Evolutionary conservation across 176 grass and related monocot genomes (phyloP).

Genomic region (Phyllostachys edulis): DNA sequence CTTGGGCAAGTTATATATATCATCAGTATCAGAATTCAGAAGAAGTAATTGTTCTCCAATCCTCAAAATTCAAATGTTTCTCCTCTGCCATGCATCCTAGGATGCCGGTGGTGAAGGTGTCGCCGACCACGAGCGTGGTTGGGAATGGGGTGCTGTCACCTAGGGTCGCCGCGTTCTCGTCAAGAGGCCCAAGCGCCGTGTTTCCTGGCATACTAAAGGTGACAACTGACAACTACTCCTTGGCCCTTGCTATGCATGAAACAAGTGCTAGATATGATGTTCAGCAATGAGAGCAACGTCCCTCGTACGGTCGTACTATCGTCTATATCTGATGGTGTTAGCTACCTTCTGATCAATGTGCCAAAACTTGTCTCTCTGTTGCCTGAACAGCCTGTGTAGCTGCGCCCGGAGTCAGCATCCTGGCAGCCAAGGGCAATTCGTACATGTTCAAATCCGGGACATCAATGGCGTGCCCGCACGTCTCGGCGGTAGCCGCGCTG

Average conservation of each 20-base stretch:
- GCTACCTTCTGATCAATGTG: background rate
- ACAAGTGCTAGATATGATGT: background rate
- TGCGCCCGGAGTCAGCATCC: constrained; percentile 29
- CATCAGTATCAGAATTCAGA: no score
- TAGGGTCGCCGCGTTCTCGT: background rate
- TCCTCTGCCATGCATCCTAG: background rate
- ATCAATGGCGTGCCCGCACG: constrained; percentile 49
- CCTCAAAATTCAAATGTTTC: background rate
- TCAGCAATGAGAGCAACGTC: background rate
- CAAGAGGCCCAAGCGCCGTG: background rate
- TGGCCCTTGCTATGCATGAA: no score
- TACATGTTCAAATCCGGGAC: constrained; percentile 22
- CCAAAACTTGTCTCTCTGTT: background rate
- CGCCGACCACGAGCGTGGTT: background rate
- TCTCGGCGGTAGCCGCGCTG: constrained; percentile 26
- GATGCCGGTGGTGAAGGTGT: background rate
- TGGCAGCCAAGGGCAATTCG: background rate
- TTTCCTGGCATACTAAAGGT: constrained; percentile 23
- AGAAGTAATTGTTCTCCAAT: no score
- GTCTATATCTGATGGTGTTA: background rate
- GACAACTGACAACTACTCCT: background rate
- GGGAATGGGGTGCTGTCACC: background rate
- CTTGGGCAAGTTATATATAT: no score
- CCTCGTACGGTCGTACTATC: no score
- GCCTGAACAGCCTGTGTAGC: constrained; percentile 34